Evolutionary conservation across 2,329 filamentous ascomycete genomes (phyloP), one percentile per base, ranked within the genome.

Genomic region (Colletotrichum scovillei): DNA sequence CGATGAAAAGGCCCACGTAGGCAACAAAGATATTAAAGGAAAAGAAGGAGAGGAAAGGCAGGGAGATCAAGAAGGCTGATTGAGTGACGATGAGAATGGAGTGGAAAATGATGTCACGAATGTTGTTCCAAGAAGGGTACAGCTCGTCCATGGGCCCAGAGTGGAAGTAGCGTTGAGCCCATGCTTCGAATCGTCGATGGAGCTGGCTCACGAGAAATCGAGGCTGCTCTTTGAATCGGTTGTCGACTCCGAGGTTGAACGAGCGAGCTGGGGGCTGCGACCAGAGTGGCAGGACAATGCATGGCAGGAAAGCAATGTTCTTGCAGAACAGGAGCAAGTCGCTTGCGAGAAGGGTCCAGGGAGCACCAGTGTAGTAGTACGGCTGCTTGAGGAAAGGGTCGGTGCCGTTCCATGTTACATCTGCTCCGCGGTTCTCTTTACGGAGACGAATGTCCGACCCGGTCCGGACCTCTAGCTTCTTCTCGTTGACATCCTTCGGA

Each of bases 61-160:
- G 77, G 0, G 86, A 86, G 0, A 92, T 8, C 4, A 95, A 78
- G 78, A 94, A 93, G 0, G 78, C 77, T 0, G 89, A 76, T 80
- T 95, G 92, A 22, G 67, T 38, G n/a, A n/a, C 30, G 1, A 71
- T 49, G 16, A 71, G 63, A 1, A 71, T 12, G 12, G 42, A 55
- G 30, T 71, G 68, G 28, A 66, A 35, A 4, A 38, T 58, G 5
- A 71, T 52, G 32, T 58, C 64, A 24, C 19, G 14, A 24, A 71
- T 38, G 24, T 71, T 71, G 12, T 46, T 64, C 26, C 66, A 56
- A 24, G 68, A 71, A 3, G 68, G 68, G 63, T 71, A 71, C 3
- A 71, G 68, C 63, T 71, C 68, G 46, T 71, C 68, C 55, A 71
- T 58, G 3, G 55, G 38, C 9, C 68, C 68, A 14, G 68, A 71